Evolutionary conservation across 1,284 basidiomycete genomes (phyloP), one percentile per base, ranked within the genome.

Genomic region (Ganoderma resinaceum): DNA sequence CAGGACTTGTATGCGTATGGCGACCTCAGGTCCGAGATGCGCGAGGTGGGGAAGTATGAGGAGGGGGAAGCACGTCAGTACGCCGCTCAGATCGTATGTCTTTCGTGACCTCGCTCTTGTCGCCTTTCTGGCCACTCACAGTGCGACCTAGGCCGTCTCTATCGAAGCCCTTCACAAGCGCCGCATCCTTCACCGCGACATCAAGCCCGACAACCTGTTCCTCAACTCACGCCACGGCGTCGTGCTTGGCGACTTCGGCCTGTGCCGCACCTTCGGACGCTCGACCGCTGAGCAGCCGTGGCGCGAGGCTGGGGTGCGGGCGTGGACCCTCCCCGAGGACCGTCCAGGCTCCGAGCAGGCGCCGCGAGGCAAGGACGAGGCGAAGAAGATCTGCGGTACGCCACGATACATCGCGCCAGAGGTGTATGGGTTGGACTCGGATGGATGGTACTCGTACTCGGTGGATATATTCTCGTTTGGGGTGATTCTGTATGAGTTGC

Each of bases 201-300:
- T 80, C 69, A 68, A 80, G 77, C 89, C 89, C 2, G 89, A 91
- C 73, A 92, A 92, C 77, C 77, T 89, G 33, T 78, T 90, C 18
- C 78, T 89, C 29, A 84, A 85, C 60, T 78, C 80, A 0, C 80
- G 84, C 63, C 84, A 78, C 43, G 74, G 76, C 71, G 78, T 90
- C 66, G 87, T 90, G 73, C 81, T 92, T 49, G 86, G 87, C 31
- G 89, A 91, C 76, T 91, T 91, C 76, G 89, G 90, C 1, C 80
- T 91, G 2, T 87, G 88, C 72, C 84, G 85, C 1, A 86, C 88
- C 6, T 91, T 87, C 78, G 83, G 62, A 80, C 90, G 37, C 86
- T 86, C 63, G 52, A 16, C 58, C 2, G 52, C 59, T 2, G 62
- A 71, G 18, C 72, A 72, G 31, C 71, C 71, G 52, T 74, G 73